Evolutionary conservation across 164 flowering plant species (phyloP), one percentile per base, ranked within the genome.

Genomic region (Cinnamomum chago): DNA sequence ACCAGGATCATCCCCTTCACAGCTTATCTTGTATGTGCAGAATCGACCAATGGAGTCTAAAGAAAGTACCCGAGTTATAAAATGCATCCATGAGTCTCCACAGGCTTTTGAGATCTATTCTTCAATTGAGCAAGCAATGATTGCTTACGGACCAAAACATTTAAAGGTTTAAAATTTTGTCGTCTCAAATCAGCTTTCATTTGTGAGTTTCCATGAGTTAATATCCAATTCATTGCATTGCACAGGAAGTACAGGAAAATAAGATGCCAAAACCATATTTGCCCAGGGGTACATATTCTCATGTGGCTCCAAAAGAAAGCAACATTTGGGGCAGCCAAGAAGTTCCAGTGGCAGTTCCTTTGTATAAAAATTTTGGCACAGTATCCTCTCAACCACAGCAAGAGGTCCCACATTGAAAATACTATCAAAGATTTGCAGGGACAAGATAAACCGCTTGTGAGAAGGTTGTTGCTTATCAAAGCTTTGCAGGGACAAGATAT

Each of bases 221-320:
- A 23, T 4, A 23, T 4, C 13, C 27, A 28, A 13, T 33, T 69
- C 58, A 50, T 72, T 17, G 22, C 20, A 24, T 77, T 5, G 58
- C 73, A 17, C 90, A 92, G 99, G 90, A 74, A 70, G 65, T 80
- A 83, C 81, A 75, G 79, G 89, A 87, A 79, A 84, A 81, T 80
- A 92, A 86, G 77, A 92, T 89, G 73, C 81, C 82, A 66, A 94
- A 82, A 81, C 99, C 99, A n/a, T 96, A 96, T 83, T 82, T 97
- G 58, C 95, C 99, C 15, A 40, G 50, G 30, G 73, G 79, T 64
- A 58, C 72, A 15, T 65, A 33, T 67, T 60, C 78, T 35, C 92
- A 85, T 73, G 80, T 62, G 17, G 76, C 62, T 55, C 73, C 81
- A 51, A 86, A 81, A 77, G 92, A 85, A 75, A 85, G 58, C 55